Percentiles rank a stretch among this genome's conserved stretches.
phyloP scores from a whole-genome alignment of 1,284 basidiomycete genomes.

The Boletellus deceptivus region DNA sequence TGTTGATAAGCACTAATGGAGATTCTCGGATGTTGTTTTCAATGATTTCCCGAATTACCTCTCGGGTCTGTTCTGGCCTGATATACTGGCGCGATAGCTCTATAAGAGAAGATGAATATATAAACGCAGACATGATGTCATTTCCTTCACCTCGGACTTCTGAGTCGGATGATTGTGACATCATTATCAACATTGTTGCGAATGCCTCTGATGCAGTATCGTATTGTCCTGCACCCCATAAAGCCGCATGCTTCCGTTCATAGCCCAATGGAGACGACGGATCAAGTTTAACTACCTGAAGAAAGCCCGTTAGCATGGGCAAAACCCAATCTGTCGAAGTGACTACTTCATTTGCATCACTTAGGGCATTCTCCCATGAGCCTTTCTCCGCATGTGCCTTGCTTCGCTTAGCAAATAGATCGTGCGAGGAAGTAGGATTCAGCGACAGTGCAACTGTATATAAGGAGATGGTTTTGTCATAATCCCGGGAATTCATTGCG shows the following conservation, averaged over 20 bases:
- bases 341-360: neutral
- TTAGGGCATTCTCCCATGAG: neutral
- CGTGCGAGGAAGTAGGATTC: neutral
- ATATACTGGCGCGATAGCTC: neutral
- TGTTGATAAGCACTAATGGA: too few species aligned
- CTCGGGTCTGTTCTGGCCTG: neutral
- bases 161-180: conserved; percentile 1
- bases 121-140: neutral
- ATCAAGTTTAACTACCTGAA: too few species aligned
- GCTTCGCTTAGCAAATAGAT: neutral
- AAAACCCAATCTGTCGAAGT: too few species aligned
- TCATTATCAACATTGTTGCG: neutral
- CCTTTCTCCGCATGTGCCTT: neutral
- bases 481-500: neutral
- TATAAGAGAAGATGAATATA: neutral
- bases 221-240: neutral
- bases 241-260: too few species aligned
- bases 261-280: neutral
- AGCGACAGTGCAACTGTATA: conserved; percentile 1
- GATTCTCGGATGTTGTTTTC: neutral
- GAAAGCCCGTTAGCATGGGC: too few species aligned
- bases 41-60: neutral
- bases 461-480: neutral
- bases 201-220: neutral
- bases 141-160: neutral